A percentile compares a stretch with the other conserved stretches of the same genome.
These are phyloP conservation scores for Przewalskia tangutica DNA, from an alignment of 257 asterid species.

Conservation along the genomic window DNA sequence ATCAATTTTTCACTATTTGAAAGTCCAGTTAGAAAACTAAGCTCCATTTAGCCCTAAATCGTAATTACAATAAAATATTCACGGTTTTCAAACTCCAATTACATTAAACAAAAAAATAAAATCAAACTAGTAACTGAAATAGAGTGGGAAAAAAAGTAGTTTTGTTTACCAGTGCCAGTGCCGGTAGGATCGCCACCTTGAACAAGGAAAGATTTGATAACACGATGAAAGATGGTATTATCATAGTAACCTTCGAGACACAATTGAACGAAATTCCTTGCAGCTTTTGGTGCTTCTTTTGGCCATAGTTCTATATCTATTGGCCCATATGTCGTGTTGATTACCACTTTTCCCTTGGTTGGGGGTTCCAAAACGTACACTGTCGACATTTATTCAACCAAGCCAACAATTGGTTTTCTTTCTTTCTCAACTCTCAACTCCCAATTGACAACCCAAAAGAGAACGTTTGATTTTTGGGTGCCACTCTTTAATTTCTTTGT, in stretches of 20 bases:
- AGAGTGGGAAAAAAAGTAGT: not conserved
- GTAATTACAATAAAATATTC: not conserved
- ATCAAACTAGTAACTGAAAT: not conserved
- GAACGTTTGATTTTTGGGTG: not conserved
- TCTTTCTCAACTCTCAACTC: not conserved
- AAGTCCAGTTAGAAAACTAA: not conserved
- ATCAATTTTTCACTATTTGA: not conserved
- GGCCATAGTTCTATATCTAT: slow-evolving; percentile 97
- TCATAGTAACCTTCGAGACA: slow-evolving; percentile 90
- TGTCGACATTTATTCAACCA: slow-evolving; percentile 51
- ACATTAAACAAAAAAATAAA: not conserved
- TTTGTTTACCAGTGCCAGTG: slow-evolving; percentile 54
- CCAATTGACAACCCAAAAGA: not conserved
- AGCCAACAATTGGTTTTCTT: not conserved
- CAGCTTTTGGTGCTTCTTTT: slow-evolving; percentile 95
- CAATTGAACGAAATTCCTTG: slow-evolving; percentile 87
- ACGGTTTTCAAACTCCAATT: not conserved
- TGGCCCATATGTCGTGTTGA: slow-evolving; percentile 79
- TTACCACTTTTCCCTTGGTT: slow-evolving; percentile 81
- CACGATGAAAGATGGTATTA: slow-evolving; percentile 72
- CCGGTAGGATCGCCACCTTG: slow-evolving; percentile 91
- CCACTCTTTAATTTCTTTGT: not conserved
- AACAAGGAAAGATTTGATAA: slow-evolving; percentile 68
- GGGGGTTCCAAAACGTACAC: slow-evolving; percentile 92
- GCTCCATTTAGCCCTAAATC: not conserved